Evolutionary conservation across 306 rosid species (phyloP), one percentile per base, ranked within the genome.

Genomic region (Sicyos baderoa): DNA sequence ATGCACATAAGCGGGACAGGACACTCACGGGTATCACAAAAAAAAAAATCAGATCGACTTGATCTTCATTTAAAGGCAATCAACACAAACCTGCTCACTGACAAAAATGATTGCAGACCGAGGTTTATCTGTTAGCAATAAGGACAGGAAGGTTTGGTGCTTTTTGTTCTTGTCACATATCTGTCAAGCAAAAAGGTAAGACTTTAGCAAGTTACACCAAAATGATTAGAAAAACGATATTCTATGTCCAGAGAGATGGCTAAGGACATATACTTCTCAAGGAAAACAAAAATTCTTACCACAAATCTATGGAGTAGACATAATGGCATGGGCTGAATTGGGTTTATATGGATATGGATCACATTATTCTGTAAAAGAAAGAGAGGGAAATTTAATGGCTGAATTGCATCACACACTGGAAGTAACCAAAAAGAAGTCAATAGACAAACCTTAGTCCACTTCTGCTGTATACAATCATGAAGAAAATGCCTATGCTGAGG

Each of bases 401-500:
- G 74, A 5, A 62, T 32, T 40, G 25, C 64, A 60, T 55, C 47
- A 62, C 15, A 58, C 48, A 56, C 50, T 45, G 47, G 78, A 8
- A 32, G 49, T 47, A 11, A 48, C 54, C 16, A 56, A 37, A 82
- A 52, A 52, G 59, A 74, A 73, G 25, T 66, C 22, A 53, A 69
- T 69, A 84, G 52, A 51, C 74, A 73, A 71, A 88, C 97, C 91
- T 93, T 90, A 27, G 99, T 88, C 96, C 99, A 93, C 76, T 93
- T 93, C 81, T 93, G 97, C 78, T 93, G 97, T 82, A 90, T 79
- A 70, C 86, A 87, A 74, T 93, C 96, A 49, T 85, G 84, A 78
- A 90, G 66, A 78, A 90, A 93, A 72, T 84, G 89, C 44, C 82
- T 86, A 76, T 90, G 99, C 79, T 90, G 94, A 40, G 97, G 99